Conservation (phyloP, 2,329 filamentous ascomycete species). For the Metarhizium guizhouense region DNA sequence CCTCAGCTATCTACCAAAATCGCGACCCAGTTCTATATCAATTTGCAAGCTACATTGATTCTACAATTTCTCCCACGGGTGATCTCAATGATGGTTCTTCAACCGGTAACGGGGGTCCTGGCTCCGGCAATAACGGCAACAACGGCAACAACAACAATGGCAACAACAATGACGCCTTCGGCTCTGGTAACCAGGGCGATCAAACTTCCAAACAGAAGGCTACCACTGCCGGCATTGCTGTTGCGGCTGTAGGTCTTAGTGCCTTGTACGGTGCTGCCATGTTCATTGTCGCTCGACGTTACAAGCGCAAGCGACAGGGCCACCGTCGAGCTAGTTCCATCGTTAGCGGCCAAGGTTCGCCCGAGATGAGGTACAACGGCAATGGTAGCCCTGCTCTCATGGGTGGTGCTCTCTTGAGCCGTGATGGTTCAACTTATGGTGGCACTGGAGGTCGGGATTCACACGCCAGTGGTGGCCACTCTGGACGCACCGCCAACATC, state of each 20-base stretch:
- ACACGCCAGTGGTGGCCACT: slow-evolving; percentile 56
- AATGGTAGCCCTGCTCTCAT: slow-evolving; percentile 53
- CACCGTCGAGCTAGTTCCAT: slow-evolving; percentile 73
- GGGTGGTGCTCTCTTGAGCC: slow-evolving; percentile 57
- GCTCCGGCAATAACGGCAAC: slow-evolving; percentile 24
- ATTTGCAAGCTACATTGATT: slow-evolving; percentile 75
- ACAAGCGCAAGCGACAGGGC: slow-evolving; percentile 74
- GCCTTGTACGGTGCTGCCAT: slow-evolving; percentile 88
- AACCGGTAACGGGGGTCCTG: slow-evolving; percentile 18
- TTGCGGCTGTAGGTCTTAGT: slow-evolving; percentile 69
- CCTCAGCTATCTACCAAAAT: slow-evolving; percentile 68
- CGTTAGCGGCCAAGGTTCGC: slow-evolving; percentile 35
- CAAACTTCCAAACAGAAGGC: slow-evolving; percentile 51
- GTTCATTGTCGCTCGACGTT: slow-evolving; percentile 85
- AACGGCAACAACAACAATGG: slow-evolving; percentile 23
- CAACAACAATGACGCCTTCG: slow-evolving; percentile 32
- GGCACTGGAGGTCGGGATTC: slow-evolving; percentile 42
- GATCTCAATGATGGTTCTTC: slow-evolving; percentile 20
- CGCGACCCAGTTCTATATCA: slow-evolving; percentile 55
- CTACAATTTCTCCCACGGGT: slow-evolving; percentile 48
- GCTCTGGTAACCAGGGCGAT: slow-evolving; percentile 32
- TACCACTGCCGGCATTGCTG: slow-evolving; percentile 60
- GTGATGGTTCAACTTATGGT: slow-evolving; percentile 47
- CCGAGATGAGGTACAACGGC: slow-evolving; percentile 43
- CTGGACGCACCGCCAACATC: slow-evolving; percentile 56